These are phyloP conservation scores for Leccinum aurantiacum DNA, from an alignment of 768 basidiomycete species.

Conservation along the genomic window DNA sequence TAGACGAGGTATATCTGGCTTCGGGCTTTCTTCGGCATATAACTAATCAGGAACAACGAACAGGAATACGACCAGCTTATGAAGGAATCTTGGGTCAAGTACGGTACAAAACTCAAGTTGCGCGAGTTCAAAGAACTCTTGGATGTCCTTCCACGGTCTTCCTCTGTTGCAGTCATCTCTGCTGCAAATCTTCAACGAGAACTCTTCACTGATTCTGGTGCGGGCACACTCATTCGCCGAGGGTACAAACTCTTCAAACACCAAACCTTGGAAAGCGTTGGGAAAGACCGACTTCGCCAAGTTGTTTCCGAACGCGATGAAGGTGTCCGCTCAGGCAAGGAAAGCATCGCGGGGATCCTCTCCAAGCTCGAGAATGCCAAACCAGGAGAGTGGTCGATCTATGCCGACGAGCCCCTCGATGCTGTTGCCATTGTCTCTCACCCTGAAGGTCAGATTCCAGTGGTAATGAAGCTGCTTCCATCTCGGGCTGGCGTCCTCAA, in stretches of 20 bases:
- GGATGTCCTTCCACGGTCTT: constrained; percentile 95
- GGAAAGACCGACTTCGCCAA: constrained; percentile 91
- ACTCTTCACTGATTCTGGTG: constrained; percentile 97
- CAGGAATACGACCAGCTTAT: constrained; percentile 95
- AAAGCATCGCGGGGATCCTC: constrained; percentile 87
- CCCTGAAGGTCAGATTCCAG: constrained; percentile 83
- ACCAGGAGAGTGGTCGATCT: constrained; percentile 85
- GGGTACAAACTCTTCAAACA: constrained; percentile 98
- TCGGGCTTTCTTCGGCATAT: not conserved
- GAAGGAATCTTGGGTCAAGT: constrained; percentile 99
- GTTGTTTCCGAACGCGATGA: constrained; percentile 95
- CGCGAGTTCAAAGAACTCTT: constrained; percentile 99
- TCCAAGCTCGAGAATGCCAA: constrained; percentile 59
- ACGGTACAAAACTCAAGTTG: constrained; percentile 97
- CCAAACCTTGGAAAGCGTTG: constrained; percentile 73
- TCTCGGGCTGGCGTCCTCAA: constrained; percentile 89
- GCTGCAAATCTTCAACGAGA: constrained; percentile 92
- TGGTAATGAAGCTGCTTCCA: constrained; percentile 90
- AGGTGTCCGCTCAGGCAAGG: constrained; percentile 77
- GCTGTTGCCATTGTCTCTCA: constrained; percentile 93
- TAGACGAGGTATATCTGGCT: constrained; percentile 73
- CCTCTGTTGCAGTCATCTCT: constrained; percentile 97
- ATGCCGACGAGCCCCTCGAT: constrained; percentile 98
- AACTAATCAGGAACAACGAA: not conserved
- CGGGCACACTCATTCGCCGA: constrained; percentile 95